Percentiles rank a stretch among this genome's conserved stretches.
These are phyloP conservation scores for Rhododendron vialii DNA, from an alignment of 148 eudicot genomes.

Conservation along the genomic window DNA sequence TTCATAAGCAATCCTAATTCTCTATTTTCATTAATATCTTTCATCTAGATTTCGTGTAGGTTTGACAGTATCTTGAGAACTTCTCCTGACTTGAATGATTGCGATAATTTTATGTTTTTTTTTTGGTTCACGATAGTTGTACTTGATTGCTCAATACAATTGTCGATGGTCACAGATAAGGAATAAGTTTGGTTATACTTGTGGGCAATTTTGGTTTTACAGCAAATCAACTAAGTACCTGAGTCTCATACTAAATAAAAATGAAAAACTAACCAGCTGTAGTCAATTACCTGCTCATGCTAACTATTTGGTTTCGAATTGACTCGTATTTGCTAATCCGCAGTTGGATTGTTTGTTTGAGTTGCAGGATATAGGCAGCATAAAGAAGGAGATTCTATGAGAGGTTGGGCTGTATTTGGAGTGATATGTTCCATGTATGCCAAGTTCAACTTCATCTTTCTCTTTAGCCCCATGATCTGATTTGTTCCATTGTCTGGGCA, in stretches of 20 bases:
- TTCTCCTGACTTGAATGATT: slow-evolving; percentile 3
- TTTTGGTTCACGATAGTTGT: background rate
- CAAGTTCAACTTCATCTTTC: background rate
- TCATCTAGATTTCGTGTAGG: background rate
- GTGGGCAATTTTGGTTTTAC: background rate
- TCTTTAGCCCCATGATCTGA: background rate
- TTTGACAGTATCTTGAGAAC: background rate
- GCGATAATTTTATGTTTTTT: no score
- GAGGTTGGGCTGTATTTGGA: slow-evolving; percentile 93
- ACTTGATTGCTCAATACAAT: background rate
- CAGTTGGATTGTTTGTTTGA: background rate
- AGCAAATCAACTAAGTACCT: background rate
- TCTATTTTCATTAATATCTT: background rate
- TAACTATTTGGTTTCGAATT: background rate
- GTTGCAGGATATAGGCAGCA: slow-evolving; percentile 54
- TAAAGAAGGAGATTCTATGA: slow-evolving; percentile 39
- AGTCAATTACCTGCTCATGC: background rate
- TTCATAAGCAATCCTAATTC: background rate
- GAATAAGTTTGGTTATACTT: background rate
- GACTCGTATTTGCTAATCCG: background rate
- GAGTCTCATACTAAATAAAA: background rate
- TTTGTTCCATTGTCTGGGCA: background rate
- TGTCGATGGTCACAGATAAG: background rate
- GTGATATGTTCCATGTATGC: slow-evolving; percentile 70
- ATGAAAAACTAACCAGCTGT: background rate